phyloP scores from a whole-genome alignment of 2,329 filamentous ascomycete genomes.

The Knufia fluminis region DNA sequence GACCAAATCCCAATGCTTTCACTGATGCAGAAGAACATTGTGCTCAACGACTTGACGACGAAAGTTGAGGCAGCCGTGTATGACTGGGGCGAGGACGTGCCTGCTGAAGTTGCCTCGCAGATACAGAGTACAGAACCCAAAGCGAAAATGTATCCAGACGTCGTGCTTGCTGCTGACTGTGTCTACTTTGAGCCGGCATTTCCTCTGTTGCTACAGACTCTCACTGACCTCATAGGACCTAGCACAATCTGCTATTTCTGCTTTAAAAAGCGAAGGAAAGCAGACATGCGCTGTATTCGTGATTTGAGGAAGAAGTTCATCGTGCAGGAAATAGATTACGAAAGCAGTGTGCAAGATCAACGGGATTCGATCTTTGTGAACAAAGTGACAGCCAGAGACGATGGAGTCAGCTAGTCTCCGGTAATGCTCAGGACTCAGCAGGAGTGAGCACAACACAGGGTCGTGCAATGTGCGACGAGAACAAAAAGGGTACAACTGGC shows the following conservation, averaged over 20 bases:
- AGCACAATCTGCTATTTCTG: conserved; percentile 72
- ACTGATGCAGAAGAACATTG: conserved; percentile 79
- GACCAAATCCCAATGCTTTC: conserved; percentile 79
- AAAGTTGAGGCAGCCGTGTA: conserved; percentile 60
- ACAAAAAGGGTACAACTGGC: too few relatives aligned
- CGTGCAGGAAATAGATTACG: conserved; percentile 54
- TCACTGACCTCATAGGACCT: conserved; percentile 61
- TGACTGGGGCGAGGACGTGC: conserved; percentile 57
- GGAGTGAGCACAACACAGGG: too few relatives aligned
- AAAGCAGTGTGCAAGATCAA: conserved; percentile 43
- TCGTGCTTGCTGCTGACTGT: conserved; percentile 91
- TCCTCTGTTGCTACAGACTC: conserved; percentile 70
- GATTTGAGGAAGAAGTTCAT: conserved; percentile 58
- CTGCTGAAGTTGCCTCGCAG: conserved; percentile 13
- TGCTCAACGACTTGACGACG: conserved; percentile 61
- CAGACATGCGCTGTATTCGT: conserved; percentile 66
- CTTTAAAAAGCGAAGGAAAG: conserved; percentile 85
- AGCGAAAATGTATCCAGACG: conserved; percentile 48
- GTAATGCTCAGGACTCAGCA: too few relatives aligned
- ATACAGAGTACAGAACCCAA: not conserved
- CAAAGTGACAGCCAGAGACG: conserved; percentile 12
- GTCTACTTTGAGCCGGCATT: conserved; percentile 97
- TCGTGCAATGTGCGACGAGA: too few relatives aligned
- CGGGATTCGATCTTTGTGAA: conserved; percentile 54
- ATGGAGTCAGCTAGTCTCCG: not conserved